Evolutionary conservation across 106 monocot genomes (phyloP), one percentile per base, ranked within the genome.

Genomic region (Vanilla planifolia): DNA sequence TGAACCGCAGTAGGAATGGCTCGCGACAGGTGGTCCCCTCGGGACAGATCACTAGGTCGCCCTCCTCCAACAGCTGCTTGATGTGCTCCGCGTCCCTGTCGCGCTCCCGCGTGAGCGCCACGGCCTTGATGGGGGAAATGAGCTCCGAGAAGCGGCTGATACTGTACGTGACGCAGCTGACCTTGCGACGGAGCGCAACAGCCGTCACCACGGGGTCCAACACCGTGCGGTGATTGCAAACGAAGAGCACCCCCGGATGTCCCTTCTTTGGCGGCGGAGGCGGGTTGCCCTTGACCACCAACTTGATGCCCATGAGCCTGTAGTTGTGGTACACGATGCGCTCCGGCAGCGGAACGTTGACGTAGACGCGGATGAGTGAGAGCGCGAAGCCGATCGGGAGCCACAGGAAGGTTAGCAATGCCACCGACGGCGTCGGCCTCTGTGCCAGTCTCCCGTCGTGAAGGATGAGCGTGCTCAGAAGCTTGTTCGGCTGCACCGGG

Each of bases 21-120:
- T 95, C 95, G 8, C 95, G 61, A 72, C 91, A 92, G 3, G 95
- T 95, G 16, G 89, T 95, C 4, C 95, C 95, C 53, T 95, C 95
- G 1, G 95, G 95, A 62, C 89, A 95, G 26, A 95, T 69, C 2
- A 86, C 86, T 6, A 95, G 78, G 41, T 95, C 86, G 4, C 89
- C 95, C 17, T 76, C 75, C 22, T 79, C 70, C 10, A 95, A 55
- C 62, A 86, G 65, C 1, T 30, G 46, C 29, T 67, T 75, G 42
- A 95, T 95, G 64, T 69, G 48, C 17, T 64, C 77, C 4, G 82
- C 83, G 55, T 95, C 95, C 36, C 75, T 61, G 3, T 68, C 63
- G 19, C 95, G 74, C 24, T 90, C 80, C 41, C 95, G 48, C 13
- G 77, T 64, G 20, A 95, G 58, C 1, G 86, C 77, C 22, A 95